Conservation (phyloP, 1,284 basidiomycete genomes). For the Erythrobasidium hasegawianum region DNA sequence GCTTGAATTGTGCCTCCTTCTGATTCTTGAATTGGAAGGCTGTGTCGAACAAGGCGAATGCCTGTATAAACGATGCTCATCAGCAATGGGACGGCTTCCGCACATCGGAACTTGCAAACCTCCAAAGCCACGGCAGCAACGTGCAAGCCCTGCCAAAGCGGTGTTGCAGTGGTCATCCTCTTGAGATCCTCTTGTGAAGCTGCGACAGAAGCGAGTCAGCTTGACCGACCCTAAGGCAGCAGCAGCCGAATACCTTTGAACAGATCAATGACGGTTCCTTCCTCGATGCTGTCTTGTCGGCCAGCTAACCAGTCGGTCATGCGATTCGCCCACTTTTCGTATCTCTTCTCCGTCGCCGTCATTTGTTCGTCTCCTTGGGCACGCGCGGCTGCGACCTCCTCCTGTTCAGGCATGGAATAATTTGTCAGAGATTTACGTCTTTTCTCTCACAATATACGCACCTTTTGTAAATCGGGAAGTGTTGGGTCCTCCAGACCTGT, state of each 20-base stretch:
- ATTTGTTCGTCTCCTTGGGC: neutral
- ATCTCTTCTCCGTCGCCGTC: constrained; percentile 4
- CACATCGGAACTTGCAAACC: no score
- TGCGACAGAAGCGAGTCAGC: constrained; percentile 41
- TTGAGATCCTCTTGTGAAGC: constrained; percentile 37
- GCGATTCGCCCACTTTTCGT: constrained; percentile 1
- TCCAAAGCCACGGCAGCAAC: constrained; percentile 68
- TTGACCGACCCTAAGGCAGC: constrained; percentile 5
- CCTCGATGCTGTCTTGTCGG: constrained; percentile 42
- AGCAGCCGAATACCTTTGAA: constrained; percentile 58
- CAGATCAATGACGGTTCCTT: constrained; percentile 55
- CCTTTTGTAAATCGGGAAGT: no score
- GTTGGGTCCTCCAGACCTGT: no score
- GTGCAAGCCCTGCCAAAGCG: constrained; percentile 62
- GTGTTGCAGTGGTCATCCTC: constrained; percentile 38
- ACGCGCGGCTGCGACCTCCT: no score
- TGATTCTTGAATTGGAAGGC: constrained; percentile 29
- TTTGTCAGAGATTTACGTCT: no score
- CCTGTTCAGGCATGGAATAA: no score
- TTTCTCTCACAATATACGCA: no score
- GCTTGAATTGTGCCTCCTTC: constrained; percentile 14
- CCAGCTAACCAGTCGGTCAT: constrained; percentile 63
- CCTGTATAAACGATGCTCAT: no score
- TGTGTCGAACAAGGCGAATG: constrained; percentile 40
- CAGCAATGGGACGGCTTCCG: no score